A percentile compares a stretch with the other conserved stretches of the same genome.
Conservation (phyloP, 768 basidiomycete species). For the Pilatotrama ljubarskyi region DNA sequence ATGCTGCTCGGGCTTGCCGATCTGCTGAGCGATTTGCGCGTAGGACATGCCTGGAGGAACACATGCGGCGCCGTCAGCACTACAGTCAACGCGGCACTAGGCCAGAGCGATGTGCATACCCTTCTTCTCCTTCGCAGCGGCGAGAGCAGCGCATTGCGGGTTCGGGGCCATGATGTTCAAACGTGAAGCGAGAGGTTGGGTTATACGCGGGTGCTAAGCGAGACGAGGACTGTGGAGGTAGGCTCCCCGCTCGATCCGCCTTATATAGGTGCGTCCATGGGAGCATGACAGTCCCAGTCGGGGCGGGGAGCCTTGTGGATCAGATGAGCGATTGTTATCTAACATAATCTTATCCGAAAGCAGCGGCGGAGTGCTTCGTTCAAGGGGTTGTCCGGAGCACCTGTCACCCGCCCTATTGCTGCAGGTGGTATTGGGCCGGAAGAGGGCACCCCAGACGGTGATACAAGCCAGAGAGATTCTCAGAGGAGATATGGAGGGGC, state of each 20-base stretch:
- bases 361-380: background rate
- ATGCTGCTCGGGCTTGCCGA: slow-evolving; percentile 45
- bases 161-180: slow-evolving; percentile 45
- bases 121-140: slow-evolving; percentile 47
- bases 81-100: background rate
- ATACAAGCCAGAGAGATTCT: too few species aligned
- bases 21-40: slow-evolving; percentile 45
- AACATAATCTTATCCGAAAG: slow-evolving; percentile 13
- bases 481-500: too few species aligned
- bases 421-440: background rate
- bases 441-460: too few species aligned
- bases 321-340: slow-evolving; percentile 21
- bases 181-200: background rate
- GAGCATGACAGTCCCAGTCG: background rate
- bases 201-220: background rate
- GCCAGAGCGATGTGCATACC: slow-evolving; percentile 40
- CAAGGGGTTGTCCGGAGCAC: background rate
- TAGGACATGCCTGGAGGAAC: slow-evolving; percentile 47
- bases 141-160: slow-evolving; percentile 61
- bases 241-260: background rate
- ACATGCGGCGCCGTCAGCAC: background rate
- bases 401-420: background rate
- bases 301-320: slow-evolving; percentile 2
- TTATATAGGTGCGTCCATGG: slow-evolving; percentile 20
- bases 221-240: background rate